A percentile compares a stretch with the other conserved stretches of the same genome.
Evolutionary conservation across 2,329 filamentous ascomycete species (phyloP).

Genomic region (Ophiostoma perfectum): DNA sequence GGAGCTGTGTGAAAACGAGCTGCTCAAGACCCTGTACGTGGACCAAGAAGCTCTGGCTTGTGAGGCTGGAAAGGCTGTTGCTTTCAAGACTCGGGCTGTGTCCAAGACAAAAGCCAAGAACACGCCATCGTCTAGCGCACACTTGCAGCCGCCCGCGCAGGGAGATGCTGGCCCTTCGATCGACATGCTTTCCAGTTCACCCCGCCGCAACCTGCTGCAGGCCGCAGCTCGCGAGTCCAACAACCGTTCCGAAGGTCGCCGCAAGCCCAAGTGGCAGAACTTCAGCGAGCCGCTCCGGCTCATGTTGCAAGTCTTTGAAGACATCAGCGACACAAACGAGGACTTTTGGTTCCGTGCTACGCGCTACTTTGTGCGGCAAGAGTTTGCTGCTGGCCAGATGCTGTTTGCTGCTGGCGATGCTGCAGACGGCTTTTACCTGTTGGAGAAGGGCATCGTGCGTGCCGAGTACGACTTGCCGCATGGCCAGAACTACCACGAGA

Average conservation of each 20-base stretch:
- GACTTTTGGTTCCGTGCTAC: constrained; percentile 89
- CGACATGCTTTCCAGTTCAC: constrained; percentile 63
- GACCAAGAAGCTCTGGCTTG: constrained; percentile 56
- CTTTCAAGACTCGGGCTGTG: neutral
- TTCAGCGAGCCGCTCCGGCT: constrained; percentile 88
- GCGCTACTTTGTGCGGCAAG: constrained; percentile 66
- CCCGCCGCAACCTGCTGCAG: constrained; percentile 70
- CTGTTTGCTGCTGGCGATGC: constrained; percentile 73
- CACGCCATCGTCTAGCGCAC: constrained; percentile 2
- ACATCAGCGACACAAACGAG: constrained; percentile 76
- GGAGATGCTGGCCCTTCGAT: constrained; percentile 27
- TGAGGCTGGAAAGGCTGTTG: constrained; percentile 7
- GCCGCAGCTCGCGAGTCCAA: constrained; percentile 73
- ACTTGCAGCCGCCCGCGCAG: constrained; percentile 9
- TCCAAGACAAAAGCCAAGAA: constrained; percentile 7
- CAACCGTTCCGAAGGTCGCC: constrained; percentile 56
- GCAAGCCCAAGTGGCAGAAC: constrained; percentile 67
- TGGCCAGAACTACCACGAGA: constrained; percentile 72
- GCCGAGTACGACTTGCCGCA: constrained; percentile 90
- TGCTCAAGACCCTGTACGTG: constrained; percentile 73
- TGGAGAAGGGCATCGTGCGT: constrained; percentile 82
- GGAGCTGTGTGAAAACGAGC: constrained; percentile 90
- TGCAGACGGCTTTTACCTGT: constrained; percentile 79
- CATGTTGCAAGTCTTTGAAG: constrained; percentile 92
- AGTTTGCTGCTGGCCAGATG: constrained; percentile 62